Base-by-base conservation (phyloP, 306 rosid genomes). In the Psophocarpus tetragonolobus region DNA sequence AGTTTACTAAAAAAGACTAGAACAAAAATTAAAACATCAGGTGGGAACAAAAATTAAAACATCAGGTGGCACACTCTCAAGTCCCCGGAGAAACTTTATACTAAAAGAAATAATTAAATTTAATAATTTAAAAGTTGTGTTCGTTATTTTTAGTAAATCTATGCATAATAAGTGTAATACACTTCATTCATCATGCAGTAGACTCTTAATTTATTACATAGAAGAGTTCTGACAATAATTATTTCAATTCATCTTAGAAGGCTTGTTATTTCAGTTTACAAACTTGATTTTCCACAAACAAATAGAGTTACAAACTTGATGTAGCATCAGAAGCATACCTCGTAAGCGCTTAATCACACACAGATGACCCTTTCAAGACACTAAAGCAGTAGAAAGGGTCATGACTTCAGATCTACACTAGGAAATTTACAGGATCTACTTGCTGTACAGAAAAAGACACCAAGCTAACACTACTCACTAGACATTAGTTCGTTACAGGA, bases 401-500 rank as follows among this genome's bases (percentile, higher is more conserved):
- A 27, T 66, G 11, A 36, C 57, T 73, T 32, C 68, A 73, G 23
- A 77, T 18, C 65, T 75, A 80, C 75, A 69, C 74, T 76, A 78
- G 23, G 24, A 62, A 86, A 89, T 88, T 85, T 92, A 90, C 93
- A 89, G 29, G 18, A 87, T 78, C 82, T 87, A 90, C 90, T 80
- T 27, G 80, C 71, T 80, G 76, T 82, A 81, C 86, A 51, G 54
- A 33, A 77, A 36, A 83, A 61, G 60, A 30, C 33, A 64, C 64
- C 68, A 79, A 65, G 24, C 75, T 36, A 68, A 20, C 53, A 65
- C 51, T 83, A 72, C 13, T 24, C 53, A 65, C 51, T 83, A 72
- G n/a, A 20, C 53, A 65, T 45, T 83, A 72, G n/a, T 61, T 71
- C 75, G 82, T 73, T 73, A 81, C 76, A 54, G 3, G 21, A 62